Base-by-base conservation (phyloP, 208 protist species). In the Trypanosoma brucei region DNA sequence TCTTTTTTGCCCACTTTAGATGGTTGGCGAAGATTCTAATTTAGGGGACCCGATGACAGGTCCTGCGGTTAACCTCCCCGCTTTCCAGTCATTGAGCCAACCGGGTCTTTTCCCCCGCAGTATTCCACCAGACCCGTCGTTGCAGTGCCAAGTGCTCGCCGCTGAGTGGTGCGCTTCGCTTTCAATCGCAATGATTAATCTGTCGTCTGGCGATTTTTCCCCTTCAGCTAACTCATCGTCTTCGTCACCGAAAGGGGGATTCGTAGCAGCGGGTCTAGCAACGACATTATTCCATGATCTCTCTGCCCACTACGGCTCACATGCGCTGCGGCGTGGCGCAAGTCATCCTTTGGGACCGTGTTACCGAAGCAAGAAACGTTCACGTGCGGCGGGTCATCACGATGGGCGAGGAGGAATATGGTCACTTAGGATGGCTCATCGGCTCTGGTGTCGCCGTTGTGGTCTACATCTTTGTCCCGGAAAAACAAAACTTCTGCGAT, bases 291-390 rank as follows among this genome's bases (percentile, higher is more conserved):
- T 78, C 22, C 53, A 68, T 31, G 77, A 87, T 55, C 45, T 95
- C 13, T 86, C 83, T 2, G 81, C 81, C 5, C 88, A 95, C 71
- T 95, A 88, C 67, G 88, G 88, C 39, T 79, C 75, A 1, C 74
- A 81, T 55, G 78, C 88, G 14, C 34, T 85, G 38, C 79, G 75
- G 9, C 69, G 88, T 31, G 88, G 76, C 5, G 46, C 51, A 2
- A 59, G 76, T 11, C 79, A 82, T 66, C 84, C 84, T 3, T 63
- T 94, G 1, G 88, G 84, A 3, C 77, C 70, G 0, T 82, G 79
- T 50, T 73, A 78, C 49, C 62, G 62, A 1, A 52, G 68, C 72
- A 56, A 59, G 52, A n/a, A 51, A 60, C 31, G 33, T 58, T 30
- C 34, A 22, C 8, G 31, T 38, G 31, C 30, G 9, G 2, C 49